phyloP scores from a whole-genome alignment of 257 asterid genomes.

The Primulina huaijiensis region DNA sequence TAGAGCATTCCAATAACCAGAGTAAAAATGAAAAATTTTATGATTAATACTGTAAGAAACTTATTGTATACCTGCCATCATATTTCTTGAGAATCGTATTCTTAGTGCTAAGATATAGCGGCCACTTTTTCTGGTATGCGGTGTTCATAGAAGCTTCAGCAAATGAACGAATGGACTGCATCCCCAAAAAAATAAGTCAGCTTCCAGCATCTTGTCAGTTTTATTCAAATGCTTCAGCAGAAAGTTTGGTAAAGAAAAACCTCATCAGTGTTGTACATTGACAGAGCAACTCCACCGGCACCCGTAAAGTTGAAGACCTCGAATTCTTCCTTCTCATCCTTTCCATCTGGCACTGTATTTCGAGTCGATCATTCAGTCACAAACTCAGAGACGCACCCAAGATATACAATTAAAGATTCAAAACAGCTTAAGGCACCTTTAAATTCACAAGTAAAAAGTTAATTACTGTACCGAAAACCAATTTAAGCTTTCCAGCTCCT shows the following conservation, averaged over 20 bases:
- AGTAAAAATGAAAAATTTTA: too few relatives aligned
- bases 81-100: constrained; percentile 94
- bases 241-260: constrained; percentile 40
- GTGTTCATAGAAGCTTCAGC: constrained; percentile 95
- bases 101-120: constrained; percentile 96
- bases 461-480: constrained; percentile 71
- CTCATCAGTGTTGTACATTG: constrained; percentile 99
- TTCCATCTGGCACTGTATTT: constrained; percentile 84
- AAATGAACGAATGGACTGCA: constrained; percentile 77
- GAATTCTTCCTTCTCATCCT: constrained; percentile 57
- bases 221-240: constrained; percentile 1
- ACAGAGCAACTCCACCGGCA: constrained; percentile 93
- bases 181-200: constrained; percentile 25
- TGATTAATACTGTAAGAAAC: constrained; percentile 1
- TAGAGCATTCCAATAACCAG: neutral
- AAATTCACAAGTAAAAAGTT: constrained; percentile 3
- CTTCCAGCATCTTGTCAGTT: constrained; percentile 5
- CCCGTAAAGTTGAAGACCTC: constrained; percentile 95
- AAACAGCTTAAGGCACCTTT: neutral
- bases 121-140: constrained; percentile 94
- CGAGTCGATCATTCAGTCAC: constrained; percentile 7
- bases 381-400: constrained; percentile 3
- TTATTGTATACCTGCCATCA: constrained; percentile 74
- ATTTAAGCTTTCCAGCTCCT: constrained; percentile 92
- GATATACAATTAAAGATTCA: constrained; percentile 6